These are phyloP conservation scores for Gracilariopsis chorda DNA, from an alignment of 23 red algal species.

Conservation along the genomic window DNA sequence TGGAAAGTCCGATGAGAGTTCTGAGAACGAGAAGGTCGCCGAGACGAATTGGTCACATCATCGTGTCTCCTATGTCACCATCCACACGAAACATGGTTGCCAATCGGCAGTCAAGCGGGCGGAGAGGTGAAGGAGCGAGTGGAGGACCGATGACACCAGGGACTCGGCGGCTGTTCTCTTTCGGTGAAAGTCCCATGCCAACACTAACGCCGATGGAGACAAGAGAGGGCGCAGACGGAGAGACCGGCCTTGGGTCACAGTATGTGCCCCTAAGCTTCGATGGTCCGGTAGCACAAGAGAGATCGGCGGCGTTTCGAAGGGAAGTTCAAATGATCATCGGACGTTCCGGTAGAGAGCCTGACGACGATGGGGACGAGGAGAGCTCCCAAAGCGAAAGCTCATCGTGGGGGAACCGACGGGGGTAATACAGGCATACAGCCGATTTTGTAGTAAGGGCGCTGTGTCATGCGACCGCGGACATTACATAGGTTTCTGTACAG, in stretches of 20 bases:
- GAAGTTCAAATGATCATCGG: neutral
- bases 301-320: neutral
- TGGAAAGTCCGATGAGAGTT: slow-evolving; percentile 12
- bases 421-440: too few species aligned
- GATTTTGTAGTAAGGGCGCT: too few species aligned
- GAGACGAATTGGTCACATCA: slow-evolving; percentile 7
- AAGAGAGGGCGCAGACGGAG: neutral
- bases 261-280: neutral
- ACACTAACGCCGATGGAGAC: neutral
- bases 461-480: too few species aligned
- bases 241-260: neutral
- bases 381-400: too few species aligned
- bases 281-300: neutral
- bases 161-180: slow-evolving; percentile 46
- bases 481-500: too few species aligned
- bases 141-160: slow-evolving; percentile 53
- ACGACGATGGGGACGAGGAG: neutral
- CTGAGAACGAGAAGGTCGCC: neutral
- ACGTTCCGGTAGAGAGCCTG: neutral
- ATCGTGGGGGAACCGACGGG: too few species aligned
- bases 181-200: slow-evolving; percentile 58
- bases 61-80: slow-evolving; percentile 46
- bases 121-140: neutral
- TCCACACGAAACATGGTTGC: neutral
- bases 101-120: neutral